phyloP scores from a whole-genome alignment of 306 rosid genomes.

The Cucurbita moschata region DNA sequence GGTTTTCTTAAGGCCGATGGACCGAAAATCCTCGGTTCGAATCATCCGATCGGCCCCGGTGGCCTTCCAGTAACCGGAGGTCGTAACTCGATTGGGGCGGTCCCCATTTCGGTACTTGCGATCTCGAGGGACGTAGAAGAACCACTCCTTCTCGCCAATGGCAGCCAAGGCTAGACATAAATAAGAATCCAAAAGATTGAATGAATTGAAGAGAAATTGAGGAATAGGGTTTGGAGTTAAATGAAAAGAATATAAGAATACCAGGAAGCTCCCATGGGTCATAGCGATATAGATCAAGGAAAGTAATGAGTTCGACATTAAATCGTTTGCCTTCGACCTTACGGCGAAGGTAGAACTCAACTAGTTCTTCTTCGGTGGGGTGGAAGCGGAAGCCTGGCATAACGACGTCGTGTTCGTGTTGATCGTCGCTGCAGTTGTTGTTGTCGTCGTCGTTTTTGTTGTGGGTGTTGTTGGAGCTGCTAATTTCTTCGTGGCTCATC shows the following conservation, averaged over 20 bases:
- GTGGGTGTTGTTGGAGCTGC: background rate
- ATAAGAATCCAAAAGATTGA: background rate
- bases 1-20: slow-evolving; percentile 97
- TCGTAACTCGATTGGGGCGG: slow-evolving; percentile 80
- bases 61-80: slow-evolving; percentile 98
- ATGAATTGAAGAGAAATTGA: background rate
- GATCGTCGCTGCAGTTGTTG: slow-evolving; percentile 8
- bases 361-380: slow-evolving; percentile 92
- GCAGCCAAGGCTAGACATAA: slow-evolving; percentile 66
- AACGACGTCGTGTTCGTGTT: slow-evolving; percentile 84
- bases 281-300: slow-evolving; percentile 96
- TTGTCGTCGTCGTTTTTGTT: background rate
- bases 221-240: background rate
- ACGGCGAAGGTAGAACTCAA: slow-evolving; percentile 99
- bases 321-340: slow-evolving; percentile 99
- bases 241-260: background rate
- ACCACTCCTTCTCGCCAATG: slow-evolving; percentile 98
- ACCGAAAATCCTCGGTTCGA: slow-evolving; percentile 51
- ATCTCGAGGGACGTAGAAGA: slow-evolving; percentile 88
- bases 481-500: slow-evolving; percentile 35
- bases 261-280: slow-evolving; percentile 99
- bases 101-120: slow-evolving; percentile 86
- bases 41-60: slow-evolving; percentile 97
- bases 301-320: slow-evolving; percentile 97
- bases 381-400: slow-evolving; percentile 99